These are phyloP conservation scores for Sphaerobolus stellatus DNA, from an alignment of 1,284 basidiomycete species.

Conservation along the genomic window DNA sequence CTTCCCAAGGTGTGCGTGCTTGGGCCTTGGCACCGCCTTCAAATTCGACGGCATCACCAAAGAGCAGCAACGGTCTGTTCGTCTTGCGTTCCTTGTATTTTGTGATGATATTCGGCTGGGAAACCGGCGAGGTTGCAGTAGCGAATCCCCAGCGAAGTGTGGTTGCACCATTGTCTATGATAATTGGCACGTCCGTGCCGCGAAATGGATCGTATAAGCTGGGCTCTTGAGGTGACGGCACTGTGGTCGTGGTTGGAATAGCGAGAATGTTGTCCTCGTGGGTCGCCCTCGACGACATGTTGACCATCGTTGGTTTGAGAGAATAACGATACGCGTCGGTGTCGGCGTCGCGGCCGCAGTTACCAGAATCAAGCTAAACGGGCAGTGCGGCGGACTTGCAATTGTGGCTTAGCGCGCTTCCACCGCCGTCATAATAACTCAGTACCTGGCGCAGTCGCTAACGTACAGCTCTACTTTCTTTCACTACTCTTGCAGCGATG, in stretches of 20 bases:
- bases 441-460: too few species aligned
- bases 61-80: slow-evolving; percentile 77
- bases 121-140: slow-evolving; percentile 46
- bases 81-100: slow-evolving; percentile 87
- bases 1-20: slow-evolving; percentile 83
- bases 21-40: slow-evolving; percentile 82
- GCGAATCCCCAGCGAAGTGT: slow-evolving; percentile 88
- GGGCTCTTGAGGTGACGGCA: not conserved
- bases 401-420: too few species aligned
- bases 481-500: too few species aligned
- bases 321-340: too few species aligned
- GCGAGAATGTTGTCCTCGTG: slow-evolving; percentile 8
- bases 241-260: slow-evolving; percentile 4
- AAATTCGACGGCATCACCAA: slow-evolving; percentile 80
- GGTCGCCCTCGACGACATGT: too few species aligned
- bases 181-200: slow-evolving; percentile 58
- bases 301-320: not conserved
- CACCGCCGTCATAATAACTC: too few species aligned
- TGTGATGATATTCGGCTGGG: slow-evolving; percentile 71
- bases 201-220: slow-evolving; percentile 29
- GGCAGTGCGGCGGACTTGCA: too few species aligned
- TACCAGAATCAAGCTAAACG: too few species aligned
- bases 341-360: too few species aligned
- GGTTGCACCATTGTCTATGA: slow-evolving; percentile 93
- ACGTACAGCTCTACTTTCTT: too few species aligned